Conservation (phyloP, 2,329 filamentous ascomycete species). For the Penicillium occitanis region DNA sequence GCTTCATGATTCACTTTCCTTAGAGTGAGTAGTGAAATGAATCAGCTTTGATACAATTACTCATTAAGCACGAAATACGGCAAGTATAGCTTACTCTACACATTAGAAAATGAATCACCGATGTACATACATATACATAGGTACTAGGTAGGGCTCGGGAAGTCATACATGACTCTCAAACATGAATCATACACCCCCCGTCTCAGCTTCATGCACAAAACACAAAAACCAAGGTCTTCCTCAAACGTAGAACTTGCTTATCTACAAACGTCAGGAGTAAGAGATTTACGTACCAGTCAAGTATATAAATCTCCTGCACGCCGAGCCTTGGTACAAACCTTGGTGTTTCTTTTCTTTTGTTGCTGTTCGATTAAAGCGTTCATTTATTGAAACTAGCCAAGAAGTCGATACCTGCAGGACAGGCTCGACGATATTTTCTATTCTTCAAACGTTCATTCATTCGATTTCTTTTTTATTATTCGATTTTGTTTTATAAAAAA, state of each 20-base stretch:
- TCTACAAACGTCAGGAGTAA: neutral
- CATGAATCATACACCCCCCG: constrained; percentile 5
- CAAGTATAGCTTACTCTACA: neutral
- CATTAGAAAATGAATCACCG: neutral
- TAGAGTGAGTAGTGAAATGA: neutral
- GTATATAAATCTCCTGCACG: neutral
- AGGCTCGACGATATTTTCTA: neutral
- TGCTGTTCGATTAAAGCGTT: neutral
- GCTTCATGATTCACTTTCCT: neutral
- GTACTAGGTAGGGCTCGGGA: neutral
- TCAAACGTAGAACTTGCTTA: neutral
- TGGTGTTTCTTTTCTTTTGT: neutral
- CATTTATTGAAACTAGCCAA: neutral
- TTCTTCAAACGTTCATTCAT: neutral
- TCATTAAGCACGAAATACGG: neutral
- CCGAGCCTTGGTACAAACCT: neutral
- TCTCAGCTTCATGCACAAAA: neutral
- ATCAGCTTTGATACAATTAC: neutral
- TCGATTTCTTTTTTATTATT: neutral
- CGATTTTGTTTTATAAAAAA: neutral
- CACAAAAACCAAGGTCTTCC: neutral
- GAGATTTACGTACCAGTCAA: neutral
- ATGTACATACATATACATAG: neutral
- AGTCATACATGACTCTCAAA: constrained; percentile 8
- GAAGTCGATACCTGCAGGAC: constrained; percentile 9